Conservation (phyloP, 768 basidiomycete genomes). For the Psilocybe cyanescens region DNA sequence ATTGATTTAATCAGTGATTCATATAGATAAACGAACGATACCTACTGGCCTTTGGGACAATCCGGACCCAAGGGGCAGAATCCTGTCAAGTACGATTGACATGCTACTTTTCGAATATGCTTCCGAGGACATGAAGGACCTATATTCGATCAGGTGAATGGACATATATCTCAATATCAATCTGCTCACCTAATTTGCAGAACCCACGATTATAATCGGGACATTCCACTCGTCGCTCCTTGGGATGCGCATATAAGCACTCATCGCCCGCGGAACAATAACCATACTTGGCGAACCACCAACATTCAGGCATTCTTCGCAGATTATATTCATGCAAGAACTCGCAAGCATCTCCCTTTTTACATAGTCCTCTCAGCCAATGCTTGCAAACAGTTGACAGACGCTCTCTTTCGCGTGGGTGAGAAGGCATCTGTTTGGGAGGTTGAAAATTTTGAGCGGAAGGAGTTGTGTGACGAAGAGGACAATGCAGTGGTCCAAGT, state of each 20-base stretch:
- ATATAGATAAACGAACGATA: constrained; percentile 20
- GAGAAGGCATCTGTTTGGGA: constrained; percentile 77
- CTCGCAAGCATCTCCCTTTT: constrained; percentile 97
- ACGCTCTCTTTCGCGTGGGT: constrained; percentile 83
- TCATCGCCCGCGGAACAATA: constrained; percentile 98
- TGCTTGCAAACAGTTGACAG: constrained; percentile 97
- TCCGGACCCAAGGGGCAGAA: constrained; percentile 92
- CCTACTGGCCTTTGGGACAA: constrained; percentile 89
- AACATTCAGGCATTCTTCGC: constrained; percentile 97
- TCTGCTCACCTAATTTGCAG: constrained; percentile 85
- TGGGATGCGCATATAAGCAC: constrained; percentile 95
- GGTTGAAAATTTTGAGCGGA: constrained; percentile 90
- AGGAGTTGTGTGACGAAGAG: constrained; percentile 88
- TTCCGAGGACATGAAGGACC: constrained; percentile 90
- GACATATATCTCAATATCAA: neutral
- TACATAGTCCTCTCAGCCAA: constrained; percentile 97
- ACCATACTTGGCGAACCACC: constrained; percentile 98
- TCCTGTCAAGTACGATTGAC: constrained; percentile 89
- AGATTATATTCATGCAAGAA: constrained; percentile 99
- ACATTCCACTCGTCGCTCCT: constrained; percentile 90
- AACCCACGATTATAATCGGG: constrained; percentile 96
- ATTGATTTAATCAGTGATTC: neutral
- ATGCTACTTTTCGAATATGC: constrained; percentile 90
- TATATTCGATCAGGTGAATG: constrained; percentile 30
- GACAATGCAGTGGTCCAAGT: constrained; percentile 89